phyloP scores from a whole-genome alignment of 2,329 filamentous ascomycete genomes.

The Thielaviopsis populi region DNA sequence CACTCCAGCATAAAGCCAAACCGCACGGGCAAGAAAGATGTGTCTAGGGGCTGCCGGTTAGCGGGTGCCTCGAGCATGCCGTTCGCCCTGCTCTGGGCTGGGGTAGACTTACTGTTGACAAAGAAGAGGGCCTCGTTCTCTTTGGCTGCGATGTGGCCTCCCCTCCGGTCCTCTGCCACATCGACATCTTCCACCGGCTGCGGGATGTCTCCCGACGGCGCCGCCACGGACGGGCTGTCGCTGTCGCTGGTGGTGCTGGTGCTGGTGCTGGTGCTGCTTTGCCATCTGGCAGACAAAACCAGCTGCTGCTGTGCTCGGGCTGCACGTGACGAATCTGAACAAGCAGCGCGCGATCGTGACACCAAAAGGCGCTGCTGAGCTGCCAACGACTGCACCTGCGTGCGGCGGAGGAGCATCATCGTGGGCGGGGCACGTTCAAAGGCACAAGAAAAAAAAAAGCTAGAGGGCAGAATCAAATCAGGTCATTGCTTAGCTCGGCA shows the following conservation, averaged over 20 bases:
- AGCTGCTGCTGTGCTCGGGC: neutral
- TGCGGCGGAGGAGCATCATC: slow-evolving; percentile 14
- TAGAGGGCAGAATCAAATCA: neutral
- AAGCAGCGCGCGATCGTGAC: slow-evolving; percentile 3
- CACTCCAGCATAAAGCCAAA: slow-evolving; percentile 14
- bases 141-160: slow-evolving; percentile 65
- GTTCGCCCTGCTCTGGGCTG: neutral
- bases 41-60: neutral
- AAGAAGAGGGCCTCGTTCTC: slow-evolving; percentile 74
- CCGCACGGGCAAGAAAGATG: slow-evolving; percentile 14
- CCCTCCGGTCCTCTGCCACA: slow-evolving; percentile 44
- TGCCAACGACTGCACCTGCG: slow-evolving; percentile 6
- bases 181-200: slow-evolving; percentile 15
- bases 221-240: slow-evolving; percentile 5
- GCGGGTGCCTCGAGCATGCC: neutral
- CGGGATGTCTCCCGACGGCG: slow-evolving; percentile 10
- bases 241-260: neutral
- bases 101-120: slow-evolving; percentile 56
- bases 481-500: neutral
- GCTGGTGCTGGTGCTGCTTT: slow-evolving; percentile 14
- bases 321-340: neutral
- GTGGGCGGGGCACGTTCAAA: neutral
- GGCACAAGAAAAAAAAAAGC: neutral
- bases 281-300: slow-evolving; percentile 13
- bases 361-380: slow-evolving; percentile 3